Evolutionary conservation across 1,284 basidiomycete species (phyloP), one percentile per base, ranked within the genome.

Genomic region (Singerocomus rubriflavus): DNA sequence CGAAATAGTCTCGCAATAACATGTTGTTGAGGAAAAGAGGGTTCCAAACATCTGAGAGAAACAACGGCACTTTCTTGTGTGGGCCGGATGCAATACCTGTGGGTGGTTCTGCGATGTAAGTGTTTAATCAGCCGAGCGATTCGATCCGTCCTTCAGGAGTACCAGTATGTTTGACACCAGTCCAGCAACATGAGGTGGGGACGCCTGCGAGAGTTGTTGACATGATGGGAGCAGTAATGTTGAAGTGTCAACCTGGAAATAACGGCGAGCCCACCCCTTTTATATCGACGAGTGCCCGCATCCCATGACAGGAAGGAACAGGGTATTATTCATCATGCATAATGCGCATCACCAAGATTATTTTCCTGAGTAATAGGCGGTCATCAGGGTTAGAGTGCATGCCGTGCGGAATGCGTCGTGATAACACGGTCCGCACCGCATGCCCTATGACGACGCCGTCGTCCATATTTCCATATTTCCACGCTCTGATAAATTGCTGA

Each of bases 1-100:
- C 78, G 48, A 75, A 81, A 47, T 73, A 79, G 51, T 81, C 80
- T 56, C 78, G 75, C 21, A 80, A 41, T 12, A 81, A 57, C 57
- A 78, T 61, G 57, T 73, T 75, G 57, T 80, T 80, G 54, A 76
- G 33, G 57, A 63, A 76, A 38, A 77, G 61, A 3, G 76, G 69
- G 3, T 78, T 75, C 40, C 57, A 77, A 5, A 79, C 65, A 53
- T 81, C 79, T 2, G 78, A 55, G 49, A 78, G 71, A 63, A 74
- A 80, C 40, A 80, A 54, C 32, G 82, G 61, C 16, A 82, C 69
- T 49, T 70, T 73, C 60, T 71, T 72, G 21, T 39, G 46, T 3
- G 39, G 4, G 7, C 43, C 46, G 2, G 58, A 48, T 56, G 40
- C 49, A 29, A 26, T 48, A 26, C 12, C 32, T 30, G 29, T 40